These are phyloP conservation scores for Plasmodium sp. DNA, from an alignment of 169 alveolate genomes.

Conservation along the genomic window DNA sequence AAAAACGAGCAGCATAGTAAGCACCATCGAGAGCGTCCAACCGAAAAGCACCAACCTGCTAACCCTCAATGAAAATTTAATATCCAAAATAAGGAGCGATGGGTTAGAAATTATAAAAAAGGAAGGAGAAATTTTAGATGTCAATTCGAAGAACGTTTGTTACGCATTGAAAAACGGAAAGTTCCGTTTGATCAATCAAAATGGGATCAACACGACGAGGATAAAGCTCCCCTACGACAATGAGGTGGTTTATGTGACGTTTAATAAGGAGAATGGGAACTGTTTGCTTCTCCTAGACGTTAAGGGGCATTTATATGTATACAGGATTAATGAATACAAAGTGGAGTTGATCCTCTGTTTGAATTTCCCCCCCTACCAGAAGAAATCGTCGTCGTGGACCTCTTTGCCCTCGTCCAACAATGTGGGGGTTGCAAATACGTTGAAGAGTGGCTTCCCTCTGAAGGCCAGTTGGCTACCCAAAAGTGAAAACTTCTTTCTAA, in stretches of 20 bases:
- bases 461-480: conserved; percentile 75
- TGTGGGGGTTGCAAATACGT: background rate
- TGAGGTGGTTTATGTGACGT: conserved; percentile 51
- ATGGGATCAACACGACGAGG: conserved; percentile 61
- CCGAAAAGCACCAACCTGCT: background rate
- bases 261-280: conserved; percentile 64
- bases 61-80: conserved; percentile 35
- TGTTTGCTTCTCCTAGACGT: conserved; percentile 31
- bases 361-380: conserved; percentile 55
- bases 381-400: background rate
- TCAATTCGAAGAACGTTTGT: conserved; percentile 63
- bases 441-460: conserved; percentile 31
- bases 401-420: background rate
- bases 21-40: conserved; percentile 2
- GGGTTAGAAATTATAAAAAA: conserved; percentile 59
- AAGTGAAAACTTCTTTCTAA: conserved; percentile 44
- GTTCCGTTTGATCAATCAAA: conserved; percentile 72
- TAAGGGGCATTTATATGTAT: conserved; percentile 66
- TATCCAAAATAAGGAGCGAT: conserved; percentile 62
- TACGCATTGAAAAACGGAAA: conserved; percentile 62
- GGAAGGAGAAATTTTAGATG: conserved; percentile 69
- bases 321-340: conserved; percentile 58
- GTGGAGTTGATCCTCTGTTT: conserved; percentile 26
- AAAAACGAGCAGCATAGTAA: background rate
- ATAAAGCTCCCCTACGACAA: conserved; percentile 58